Conservation (phyloP, 1,284 basidiomycete genomes). For the Prillingera fragicola region DNA sequence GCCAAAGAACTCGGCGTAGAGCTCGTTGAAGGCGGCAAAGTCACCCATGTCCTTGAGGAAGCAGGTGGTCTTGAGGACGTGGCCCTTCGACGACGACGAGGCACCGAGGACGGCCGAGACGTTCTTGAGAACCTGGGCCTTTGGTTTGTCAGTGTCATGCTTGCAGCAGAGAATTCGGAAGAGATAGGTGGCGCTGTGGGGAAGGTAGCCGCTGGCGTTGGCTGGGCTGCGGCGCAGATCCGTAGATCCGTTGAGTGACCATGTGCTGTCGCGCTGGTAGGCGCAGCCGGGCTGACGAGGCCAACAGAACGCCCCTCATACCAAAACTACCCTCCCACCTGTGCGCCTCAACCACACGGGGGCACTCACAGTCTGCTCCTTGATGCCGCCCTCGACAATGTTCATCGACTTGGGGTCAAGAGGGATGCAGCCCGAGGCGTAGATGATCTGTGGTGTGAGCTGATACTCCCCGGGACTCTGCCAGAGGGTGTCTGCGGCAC, state of each 20-base stretch:
- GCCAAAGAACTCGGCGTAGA: constrained; percentile 74
- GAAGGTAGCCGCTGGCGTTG: too few species aligned
- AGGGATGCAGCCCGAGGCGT: constrained; percentile 84
- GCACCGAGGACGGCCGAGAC: constrained; percentile 77
- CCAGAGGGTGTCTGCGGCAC: constrained; percentile 33
- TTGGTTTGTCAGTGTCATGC: neutral
- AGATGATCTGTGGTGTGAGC: constrained; percentile 55
- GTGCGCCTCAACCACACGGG: too few species aligned
- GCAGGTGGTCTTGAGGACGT: constrained; percentile 82
- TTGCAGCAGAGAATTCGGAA: too few species aligned
- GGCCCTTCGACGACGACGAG: constrained; percentile 66
- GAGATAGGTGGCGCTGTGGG: neutral
- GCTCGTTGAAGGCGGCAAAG: constrained; percentile 71
- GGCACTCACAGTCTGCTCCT: constrained; percentile 63
- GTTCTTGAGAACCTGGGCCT: constrained; percentile 78
- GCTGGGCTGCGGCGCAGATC: neutral
- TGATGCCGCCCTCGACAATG: constrained; percentile 71
- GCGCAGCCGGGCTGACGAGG: neutral
- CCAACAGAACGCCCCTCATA: neutral
- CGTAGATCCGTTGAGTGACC: neutral
- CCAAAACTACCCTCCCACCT: too few species aligned
- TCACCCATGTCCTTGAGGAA: constrained; percentile 92
- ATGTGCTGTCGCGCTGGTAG: too few species aligned
- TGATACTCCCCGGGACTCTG: too few species aligned
- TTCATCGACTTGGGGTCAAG: constrained; percentile 70